Conservation (phyloP, 768 basidiomycete species). For the Phylloporus sp. region DNA sequence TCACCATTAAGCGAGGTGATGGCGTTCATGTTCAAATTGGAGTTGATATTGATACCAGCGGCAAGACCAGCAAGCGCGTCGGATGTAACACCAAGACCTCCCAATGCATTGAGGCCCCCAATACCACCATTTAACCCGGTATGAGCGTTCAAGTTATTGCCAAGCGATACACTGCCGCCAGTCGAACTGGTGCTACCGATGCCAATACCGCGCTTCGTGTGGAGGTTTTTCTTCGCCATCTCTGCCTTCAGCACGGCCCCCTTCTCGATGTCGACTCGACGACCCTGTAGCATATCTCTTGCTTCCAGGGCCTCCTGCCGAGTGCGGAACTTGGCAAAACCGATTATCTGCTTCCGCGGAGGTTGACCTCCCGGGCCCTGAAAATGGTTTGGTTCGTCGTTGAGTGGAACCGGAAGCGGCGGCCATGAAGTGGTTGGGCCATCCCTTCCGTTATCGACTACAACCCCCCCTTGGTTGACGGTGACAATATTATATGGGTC, state of each 20-base stretch:
- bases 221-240: conserved; percentile 99
- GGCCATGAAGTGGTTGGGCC: conserved; percentile 71
- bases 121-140: conserved; percentile 24
- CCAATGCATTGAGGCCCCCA: conserved; percentile 24
- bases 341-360: conserved; percentile 93
- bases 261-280: conserved; percentile 88
- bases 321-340: conserved; percentile 93
- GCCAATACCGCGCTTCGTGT: conserved; percentile 90
- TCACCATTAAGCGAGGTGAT: conserved; percentile 23
- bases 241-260: conserved; percentile 93
- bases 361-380: conserved; percentile 35
- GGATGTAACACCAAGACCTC: conserved; percentile 24
- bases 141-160: conserved; percentile 22
- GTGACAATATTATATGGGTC: conserved; percentile 84
- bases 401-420: conserved; percentile 29
- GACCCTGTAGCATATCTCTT: conserved; percentile 81
- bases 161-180: conserved; percentile 27
- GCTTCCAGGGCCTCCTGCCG: conserved; percentile 85
- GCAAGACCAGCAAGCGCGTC: conserved; percentile 26
- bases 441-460: conserved; percentile 74
- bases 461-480: conserved; percentile 75
- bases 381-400: conserved; percentile 31
- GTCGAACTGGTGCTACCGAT: conserved; percentile 38
- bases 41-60: conserved; percentile 29
- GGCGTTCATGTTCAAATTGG: conserved; percentile 24